phyloP scores from a whole-genome alignment of 805 yeast genomes.

The Candida khao-thaluensis region DNA sequence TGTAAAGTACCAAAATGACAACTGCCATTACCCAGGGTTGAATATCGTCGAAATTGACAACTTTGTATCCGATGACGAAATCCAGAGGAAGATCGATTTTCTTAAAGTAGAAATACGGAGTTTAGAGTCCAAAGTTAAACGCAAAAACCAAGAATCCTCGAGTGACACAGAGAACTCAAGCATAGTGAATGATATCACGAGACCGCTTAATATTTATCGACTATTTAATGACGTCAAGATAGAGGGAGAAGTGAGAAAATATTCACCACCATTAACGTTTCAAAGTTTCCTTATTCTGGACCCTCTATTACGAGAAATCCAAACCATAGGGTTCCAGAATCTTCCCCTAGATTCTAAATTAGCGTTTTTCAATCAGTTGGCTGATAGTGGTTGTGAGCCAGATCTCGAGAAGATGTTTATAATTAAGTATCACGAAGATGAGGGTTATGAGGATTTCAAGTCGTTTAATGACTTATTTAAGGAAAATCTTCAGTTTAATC shows the following conservation, averaged over 20 bases:
- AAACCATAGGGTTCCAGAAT: constrained; percentile 7
- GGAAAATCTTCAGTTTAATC: background rate
- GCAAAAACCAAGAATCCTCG: background rate
- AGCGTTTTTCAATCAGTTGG: constrained; percentile 12
- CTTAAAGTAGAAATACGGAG: background rate
- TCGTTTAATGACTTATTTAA: constrained; percentile 3
- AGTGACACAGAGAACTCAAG: too few relatives aligned
- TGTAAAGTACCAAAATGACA: constrained; percentile 10
- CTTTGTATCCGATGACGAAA: background rate
- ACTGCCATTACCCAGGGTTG: constrained; percentile 11
- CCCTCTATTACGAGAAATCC: constrained; percentile 3
- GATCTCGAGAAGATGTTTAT: constrained; percentile 8
- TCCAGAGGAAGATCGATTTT: background rate
- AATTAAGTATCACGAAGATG: constrained; percentile 14
- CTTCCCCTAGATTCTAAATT: constrained; percentile 11
- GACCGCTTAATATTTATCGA: constrained; percentile 7
- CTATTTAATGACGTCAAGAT: constrained; percentile 8
- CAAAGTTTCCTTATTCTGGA: constrained; percentile 11
- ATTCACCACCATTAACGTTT: constrained; percentile 13
- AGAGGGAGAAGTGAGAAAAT: constrained; percentile 8
- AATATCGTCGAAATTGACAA: constrained; percentile 4
- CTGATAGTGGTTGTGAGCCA: constrained; percentile 12
- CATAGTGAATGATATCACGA: background rate
- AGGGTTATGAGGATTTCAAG: constrained; percentile 13
- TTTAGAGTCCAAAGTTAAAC: background rate